A percentile compares a stretch with the other conserved stretches of the same genome.
These are phyloP conservation scores for Diutina mesorugosa DNA, from an alignment of 1,139 yeast species.

Conservation along the genomic window DNA sequence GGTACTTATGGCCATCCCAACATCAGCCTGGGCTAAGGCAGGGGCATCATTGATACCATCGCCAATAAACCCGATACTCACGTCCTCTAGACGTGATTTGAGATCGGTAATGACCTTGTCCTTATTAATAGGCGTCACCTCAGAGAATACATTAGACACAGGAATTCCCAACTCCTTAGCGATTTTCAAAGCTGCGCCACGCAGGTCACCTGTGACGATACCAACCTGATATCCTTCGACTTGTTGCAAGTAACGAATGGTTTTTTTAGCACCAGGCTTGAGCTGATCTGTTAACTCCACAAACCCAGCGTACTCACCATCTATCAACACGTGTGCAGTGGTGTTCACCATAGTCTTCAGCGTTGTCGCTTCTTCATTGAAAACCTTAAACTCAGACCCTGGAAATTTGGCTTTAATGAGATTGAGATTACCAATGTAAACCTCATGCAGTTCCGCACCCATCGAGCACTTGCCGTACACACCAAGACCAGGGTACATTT, in stretches of 20 bases:
- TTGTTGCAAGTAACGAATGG: conserved; percentile 40
- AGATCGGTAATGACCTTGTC: conserved; percentile 51
- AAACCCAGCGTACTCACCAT: conserved; percentile 48
- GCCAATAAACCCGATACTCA: conserved; percentile 74
- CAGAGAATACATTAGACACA: conserved; percentile 54
- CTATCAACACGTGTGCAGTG: conserved; percentile 32
- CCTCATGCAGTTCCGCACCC: conserved; percentile 11
- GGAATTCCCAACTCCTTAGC: conserved; percentile 63
- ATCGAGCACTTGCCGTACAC: conserved; percentile 23
- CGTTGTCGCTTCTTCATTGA: conserved; percentile 5
- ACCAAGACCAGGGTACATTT: conserved; percentile 61
- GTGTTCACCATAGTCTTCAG: conserved; percentile 14
- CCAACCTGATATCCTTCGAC: conserved; percentile 54
- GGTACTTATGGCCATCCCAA: conserved; percentile 84
- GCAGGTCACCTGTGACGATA: conserved; percentile 84
- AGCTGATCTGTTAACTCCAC: conserved; percentile 59
- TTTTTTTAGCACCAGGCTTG: conserved; percentile 50
- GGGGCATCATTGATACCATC: conserved; percentile 98
- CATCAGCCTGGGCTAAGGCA: conserved; percentile 76
- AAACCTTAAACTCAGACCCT: neutral
- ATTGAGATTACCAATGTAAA: conserved; percentile 46
- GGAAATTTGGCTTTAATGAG: conserved; percentile 18
- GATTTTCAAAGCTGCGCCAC: conserved; percentile 46
- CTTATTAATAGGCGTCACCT: conserved; percentile 68
- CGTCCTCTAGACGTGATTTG: conserved; percentile 24